Evolutionary conservation across 2,329 filamentous ascomycete species (phyloP), one percentile per base, ranked within the genome.

Genomic region (Dothiorella sarmentorum): DNA sequence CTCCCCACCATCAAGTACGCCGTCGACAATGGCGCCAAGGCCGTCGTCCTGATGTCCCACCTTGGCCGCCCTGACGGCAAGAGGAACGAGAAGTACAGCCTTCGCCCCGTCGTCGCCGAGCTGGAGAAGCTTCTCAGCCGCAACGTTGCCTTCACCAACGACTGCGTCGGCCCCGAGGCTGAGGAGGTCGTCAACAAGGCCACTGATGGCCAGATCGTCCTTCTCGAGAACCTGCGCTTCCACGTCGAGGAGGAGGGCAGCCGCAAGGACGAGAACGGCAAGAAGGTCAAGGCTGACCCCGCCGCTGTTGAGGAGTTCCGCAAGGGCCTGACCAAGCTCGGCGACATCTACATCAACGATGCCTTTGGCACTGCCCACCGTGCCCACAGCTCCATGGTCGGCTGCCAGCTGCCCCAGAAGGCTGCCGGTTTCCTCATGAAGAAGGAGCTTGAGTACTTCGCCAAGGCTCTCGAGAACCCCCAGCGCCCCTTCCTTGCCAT

Each of bases 371-470:
- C 94, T 62, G 94, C 94, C 62, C 94, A 99, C 83, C 91, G 94
- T 75, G 94, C 90, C 49, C 94, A 99, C 85, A 97, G 91, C 77
- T 97, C 93, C 76, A 99, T 99, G 94, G 94, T 99, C 69, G 94
- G 94, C 71, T 84, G 97, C 64, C 86, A 97, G 66, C 88, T 99
- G 49, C 92, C 93, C 67, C 91, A 97, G 77, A 97, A 96, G 83
- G 94, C 94, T 9, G 90, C 93, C 59, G 94, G 94, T 63, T 99
- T 97, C 87, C 86, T 99, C 71, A 91, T 99, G 83, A 99, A 99
- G 89, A 99, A 97, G 84, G 94, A 99, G 80, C 89, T 99, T 63
- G 94, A 99, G 74, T 99, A 99, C 87, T 99, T 99, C 74, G 94
- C 94, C 65, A 85, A 97, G 82, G 94, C 91, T 37, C 89, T 99